Percentiles rank a stretch among this genome's conserved stretches.
phyloP scores from a whole-genome alignment of 1,284 basidiomycete genomes.

The Anthracocystis panici-leucophaei region DNA sequence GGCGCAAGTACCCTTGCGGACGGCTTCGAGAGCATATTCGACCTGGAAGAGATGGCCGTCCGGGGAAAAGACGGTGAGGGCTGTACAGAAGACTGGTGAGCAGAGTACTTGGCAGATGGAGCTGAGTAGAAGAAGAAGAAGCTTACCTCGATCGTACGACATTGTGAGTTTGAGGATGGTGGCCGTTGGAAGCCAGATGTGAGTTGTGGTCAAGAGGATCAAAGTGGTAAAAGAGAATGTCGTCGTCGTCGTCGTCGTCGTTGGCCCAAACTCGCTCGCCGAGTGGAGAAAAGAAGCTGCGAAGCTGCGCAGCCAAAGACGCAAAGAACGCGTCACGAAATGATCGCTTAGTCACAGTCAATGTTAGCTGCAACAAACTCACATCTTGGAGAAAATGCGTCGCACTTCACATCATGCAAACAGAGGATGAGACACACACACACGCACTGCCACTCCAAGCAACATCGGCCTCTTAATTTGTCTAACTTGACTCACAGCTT shows the following conservation, averaged over 20 bases:
- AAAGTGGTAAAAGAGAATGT: slow-evolving; percentile 1
- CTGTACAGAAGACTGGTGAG: slow-evolving; percentile 64
- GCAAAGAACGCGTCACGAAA: slow-evolving; percentile 35
- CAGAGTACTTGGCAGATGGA: not conserved
- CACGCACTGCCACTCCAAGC: slow-evolving; percentile 8
- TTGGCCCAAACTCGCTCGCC: slow-evolving; percentile 12
- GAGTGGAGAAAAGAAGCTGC: slow-evolving; percentile 20
- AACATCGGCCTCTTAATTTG: not conserved
- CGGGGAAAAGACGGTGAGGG: slow-evolving; percentile 92
- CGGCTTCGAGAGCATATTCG: slow-evolving; percentile 97
- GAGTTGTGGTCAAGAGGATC: not conserved
- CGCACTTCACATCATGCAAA: slow-evolving; percentile 11
- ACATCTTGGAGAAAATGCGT: not conserved
- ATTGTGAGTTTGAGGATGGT: slow-evolving; percentile 14
- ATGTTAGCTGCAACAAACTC: not conserved
- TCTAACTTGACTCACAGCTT: not conserved
- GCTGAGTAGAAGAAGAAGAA: not conserved
- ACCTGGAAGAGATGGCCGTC: slow-evolving; percentile 91
- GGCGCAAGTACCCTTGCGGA: slow-evolving; percentile 95
- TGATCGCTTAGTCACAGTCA: slow-evolving; percentile 25
- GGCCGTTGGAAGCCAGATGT: not conserved
- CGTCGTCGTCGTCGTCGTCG: too few relatives aligned
- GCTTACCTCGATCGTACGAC: slow-evolving; percentile 62
- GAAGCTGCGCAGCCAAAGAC: not conserved
- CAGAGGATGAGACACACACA: not conserved